Percentiles rank a stretch among this genome's conserved stretches.
Evolutionary conservation across 768 basidiomycete species (phyloP).

Genomic region (Rhizopogon vinicolor): DNA sequence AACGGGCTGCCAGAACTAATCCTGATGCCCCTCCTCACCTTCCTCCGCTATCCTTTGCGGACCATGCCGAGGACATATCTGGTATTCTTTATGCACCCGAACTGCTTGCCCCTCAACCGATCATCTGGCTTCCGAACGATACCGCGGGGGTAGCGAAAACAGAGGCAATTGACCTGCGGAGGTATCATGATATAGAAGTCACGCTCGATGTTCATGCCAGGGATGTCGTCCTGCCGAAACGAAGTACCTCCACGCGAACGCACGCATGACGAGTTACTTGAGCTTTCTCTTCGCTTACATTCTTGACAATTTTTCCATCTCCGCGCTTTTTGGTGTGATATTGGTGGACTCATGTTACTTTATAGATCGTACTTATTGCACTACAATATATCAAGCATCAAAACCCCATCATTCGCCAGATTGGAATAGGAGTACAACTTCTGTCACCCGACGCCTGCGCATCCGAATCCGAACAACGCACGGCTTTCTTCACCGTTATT

Average conservation of each 20-base stretch:
- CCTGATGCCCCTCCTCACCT: conserved; percentile 74
- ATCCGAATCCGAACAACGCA: neutral
- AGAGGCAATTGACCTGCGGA: conserved; percentile 72
- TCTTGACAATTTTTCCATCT: neutral
- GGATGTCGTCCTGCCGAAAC: conserved; percentile 44
- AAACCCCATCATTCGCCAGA: neutral
- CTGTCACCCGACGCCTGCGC: neutral
- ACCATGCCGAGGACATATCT: conserved; percentile 74
- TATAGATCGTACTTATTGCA: conserved; percentile 5
- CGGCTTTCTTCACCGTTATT: neutral
- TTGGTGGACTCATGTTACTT: neutral
- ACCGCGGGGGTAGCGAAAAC: conserved; percentile 66
- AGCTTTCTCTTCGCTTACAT: neutral
- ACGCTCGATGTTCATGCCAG: conserved; percentile 62
- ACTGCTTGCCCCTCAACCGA: conserved; percentile 69
- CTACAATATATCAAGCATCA: neutral
- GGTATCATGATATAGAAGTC: conserved; percentile 66
- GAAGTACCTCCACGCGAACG: conserved; percentile 3
- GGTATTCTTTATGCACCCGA: conserved; percentile 81
- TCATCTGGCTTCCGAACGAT: conserved; percentile 86
- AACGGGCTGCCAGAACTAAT: conserved; percentile 71
- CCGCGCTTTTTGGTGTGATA: neutral
- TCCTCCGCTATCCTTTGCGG: conserved; percentile 63
- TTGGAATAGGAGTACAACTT: neutral
- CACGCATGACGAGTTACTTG: neutral